Conservation (phyloP, 2,329 filamentous ascomycete genomes). For the Endocalyx cinctus region DNA sequence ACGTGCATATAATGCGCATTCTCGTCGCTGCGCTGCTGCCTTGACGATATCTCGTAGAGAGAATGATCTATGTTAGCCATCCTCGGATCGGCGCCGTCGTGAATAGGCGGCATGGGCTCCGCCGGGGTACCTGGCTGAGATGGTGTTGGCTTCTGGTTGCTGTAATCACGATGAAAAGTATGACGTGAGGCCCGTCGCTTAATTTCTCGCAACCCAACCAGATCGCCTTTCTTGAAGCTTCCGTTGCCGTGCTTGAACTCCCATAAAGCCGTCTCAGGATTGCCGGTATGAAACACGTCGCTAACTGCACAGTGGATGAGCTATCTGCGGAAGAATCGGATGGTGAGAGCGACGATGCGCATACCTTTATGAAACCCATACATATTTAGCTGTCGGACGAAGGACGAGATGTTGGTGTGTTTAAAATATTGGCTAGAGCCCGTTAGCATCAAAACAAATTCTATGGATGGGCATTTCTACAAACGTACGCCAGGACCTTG, state of each 20-base stretch:
- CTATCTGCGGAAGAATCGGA: conserved; percentile 7
- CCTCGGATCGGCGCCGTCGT: conserved; percentile 73
- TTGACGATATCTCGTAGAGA: conserved; percentile 71
- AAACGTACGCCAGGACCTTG: conserved; percentile 88
- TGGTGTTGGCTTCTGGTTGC: conserved; percentile 65
- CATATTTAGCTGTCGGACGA: conserved; percentile 97
- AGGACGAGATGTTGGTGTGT: conserved; percentile 98
- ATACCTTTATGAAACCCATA: conserved; percentile 98
- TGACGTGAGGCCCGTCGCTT: conserved; percentile 91
- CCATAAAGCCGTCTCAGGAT: conserved; percentile 90
- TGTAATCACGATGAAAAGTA: conserved; percentile 86
- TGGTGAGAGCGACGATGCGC: no score
- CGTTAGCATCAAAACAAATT: conserved; percentile 15
- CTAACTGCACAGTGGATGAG: conserved; percentile 60
- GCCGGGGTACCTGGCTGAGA: conserved; percentile 82
- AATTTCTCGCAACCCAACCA: conserved; percentile 88
- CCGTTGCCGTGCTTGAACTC: conserved; percentile 98
- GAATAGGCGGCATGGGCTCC: conserved; percentile 66
- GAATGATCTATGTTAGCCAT: conserved; percentile 74
- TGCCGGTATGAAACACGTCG: conserved; percentile 95
- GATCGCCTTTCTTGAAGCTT: conserved; percentile 91
- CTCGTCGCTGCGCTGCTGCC: conserved; percentile 80
- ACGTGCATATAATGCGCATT: conserved; percentile 71
- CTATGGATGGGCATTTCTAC: conserved; percentile 5
- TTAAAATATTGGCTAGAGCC: conserved; percentile 88